Conservation (phyloP, 2,329 filamentous ascomycete genomes). For the Pyrenophora teres region DNA sequence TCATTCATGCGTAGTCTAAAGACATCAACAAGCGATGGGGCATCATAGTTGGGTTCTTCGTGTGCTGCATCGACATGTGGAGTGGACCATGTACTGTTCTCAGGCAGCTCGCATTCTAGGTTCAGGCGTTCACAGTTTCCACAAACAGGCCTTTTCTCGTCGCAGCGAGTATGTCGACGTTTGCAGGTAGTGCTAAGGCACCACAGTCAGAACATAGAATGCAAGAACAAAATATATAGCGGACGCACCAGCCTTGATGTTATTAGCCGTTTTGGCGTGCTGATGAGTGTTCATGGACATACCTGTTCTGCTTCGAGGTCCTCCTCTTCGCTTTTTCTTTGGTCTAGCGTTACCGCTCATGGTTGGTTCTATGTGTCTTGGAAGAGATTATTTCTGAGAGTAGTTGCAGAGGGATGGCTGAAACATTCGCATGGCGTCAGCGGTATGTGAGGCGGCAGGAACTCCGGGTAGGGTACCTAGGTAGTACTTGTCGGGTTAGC, state of each 20-base stretch:
- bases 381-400: background rate
- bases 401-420: background rate
- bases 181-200: conserved; percentile 39
- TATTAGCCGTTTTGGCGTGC: background rate
- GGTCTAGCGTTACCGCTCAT: conserved; percentile 5
- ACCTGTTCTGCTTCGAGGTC: conserved; percentile 33
- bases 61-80: conserved; percentile 3
- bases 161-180: conserved; percentile 41
- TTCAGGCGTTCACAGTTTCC: conserved; percentile 39
- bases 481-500: conserved; percentile 5
- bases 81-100: conserved; percentile 23
- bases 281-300: background rate
- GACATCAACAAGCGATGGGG: conserved; percentile 24
- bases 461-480: background rate
- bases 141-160: conserved; percentile 42
- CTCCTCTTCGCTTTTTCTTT: conserved; percentile 34
- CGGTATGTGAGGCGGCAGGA: background rate
- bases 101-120: conserved; percentile 34
- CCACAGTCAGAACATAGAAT: background rate
- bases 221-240: background rate
- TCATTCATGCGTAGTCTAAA: conserved; percentile 32
- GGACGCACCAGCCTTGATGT: conserved; percentile 9
- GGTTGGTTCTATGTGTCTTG: background rate
- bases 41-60: conserved; percentile 5
- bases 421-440: background rate